Percentiles rank a stretch among this genome's conserved stretches.
These are phyloP conservation scores for Boletus subparvulus DNA, from an alignment of 768 basidiomycete species.

Conservation along the genomic window DNA sequence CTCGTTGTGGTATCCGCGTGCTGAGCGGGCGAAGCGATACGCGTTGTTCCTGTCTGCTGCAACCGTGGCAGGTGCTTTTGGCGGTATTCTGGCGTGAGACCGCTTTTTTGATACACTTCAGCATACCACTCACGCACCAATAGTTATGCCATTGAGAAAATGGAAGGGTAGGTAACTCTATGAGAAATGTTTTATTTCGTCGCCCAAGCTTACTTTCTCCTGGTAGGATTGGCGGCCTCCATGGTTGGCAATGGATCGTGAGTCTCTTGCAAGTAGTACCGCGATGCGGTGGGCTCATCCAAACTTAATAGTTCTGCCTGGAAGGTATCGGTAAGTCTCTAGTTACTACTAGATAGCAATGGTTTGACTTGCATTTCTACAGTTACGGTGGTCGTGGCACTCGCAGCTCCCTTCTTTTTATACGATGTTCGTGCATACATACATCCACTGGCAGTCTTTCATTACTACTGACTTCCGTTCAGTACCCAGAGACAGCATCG, in stretches of 20 bases:
- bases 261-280: slow-evolving; percentile 1
- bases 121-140: background rate
- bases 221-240: slow-evolving; percentile 31
- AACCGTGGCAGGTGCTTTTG: slow-evolving; percentile 49
- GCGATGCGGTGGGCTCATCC: slow-evolving; percentile 1
- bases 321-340: slow-evolving; percentile 24
- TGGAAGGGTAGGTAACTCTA: slow-evolving; percentile 35
- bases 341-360: background rate
- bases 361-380: background rate
- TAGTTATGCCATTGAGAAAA: slow-evolving; percentile 36
- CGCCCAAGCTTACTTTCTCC: background rate
- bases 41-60: slow-evolving; percentile 61
- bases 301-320: slow-evolving; percentile 28
- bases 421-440: slow-evolving; percentile 41
- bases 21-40: slow-evolving; percentile 51
- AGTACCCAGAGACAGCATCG: slow-evolving; percentile 14
- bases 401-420: slow-evolving; percentile 44
- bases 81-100: slow-evolving; percentile 48
- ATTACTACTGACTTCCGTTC: background rate
- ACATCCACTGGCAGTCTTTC: background rate
- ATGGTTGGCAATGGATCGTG: slow-evolving; percentile 42
- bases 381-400: slow-evolving; percentile 15
- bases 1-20: slow-evolving; percentile 58
- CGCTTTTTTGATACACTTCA: background rate
- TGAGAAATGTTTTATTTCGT: background rate